Conservation (phyloP, 108 stramenopile species). For the Fragilaria crotonensis region DNA sequence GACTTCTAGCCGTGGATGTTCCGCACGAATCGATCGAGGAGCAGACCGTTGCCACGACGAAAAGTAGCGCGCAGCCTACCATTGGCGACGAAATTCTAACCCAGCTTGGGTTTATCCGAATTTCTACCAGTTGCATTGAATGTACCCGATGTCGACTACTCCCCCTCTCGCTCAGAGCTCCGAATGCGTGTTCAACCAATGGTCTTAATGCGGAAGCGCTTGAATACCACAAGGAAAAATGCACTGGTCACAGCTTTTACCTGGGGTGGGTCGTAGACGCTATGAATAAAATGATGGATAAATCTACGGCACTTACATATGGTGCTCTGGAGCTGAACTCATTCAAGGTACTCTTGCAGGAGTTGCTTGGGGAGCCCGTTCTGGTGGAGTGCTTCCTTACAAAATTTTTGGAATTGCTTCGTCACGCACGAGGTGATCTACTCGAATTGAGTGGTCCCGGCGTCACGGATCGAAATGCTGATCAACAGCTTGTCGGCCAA, state of each 20-base stretch:
- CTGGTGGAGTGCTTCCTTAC: background rate
- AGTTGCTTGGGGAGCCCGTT: background rate
- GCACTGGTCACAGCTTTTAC: background rate
- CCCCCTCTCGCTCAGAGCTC: background rate
- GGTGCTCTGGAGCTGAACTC: background rate
- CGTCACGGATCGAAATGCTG: too few relatives aligned
- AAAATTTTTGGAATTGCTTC: background rate
- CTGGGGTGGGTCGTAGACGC: background rate
- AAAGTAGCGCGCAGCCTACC: background rate
- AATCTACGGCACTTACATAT: background rate
- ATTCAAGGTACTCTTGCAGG: background rate
- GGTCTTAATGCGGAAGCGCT: background rate
- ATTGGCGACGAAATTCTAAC: slow-evolving; percentile 6
- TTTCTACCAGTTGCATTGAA: background rate
- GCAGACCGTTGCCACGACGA: background rate
- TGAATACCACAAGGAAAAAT: background rate
- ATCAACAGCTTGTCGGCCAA: too few relatives aligned
- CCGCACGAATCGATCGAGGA: background rate
- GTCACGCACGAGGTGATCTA: background rate
- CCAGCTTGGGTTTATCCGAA: background rate
- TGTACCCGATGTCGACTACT: background rate
- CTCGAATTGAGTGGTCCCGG: too few relatives aligned
- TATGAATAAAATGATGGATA: background rate
- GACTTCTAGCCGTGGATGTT: slow-evolving; percentile 12
- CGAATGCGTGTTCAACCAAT: background rate